Evolutionary conservation across 108 stramenopile genomes (phyloP), one percentile per base, ranked within the genome.

Genomic region (Skeletonema menzelii): DNA sequence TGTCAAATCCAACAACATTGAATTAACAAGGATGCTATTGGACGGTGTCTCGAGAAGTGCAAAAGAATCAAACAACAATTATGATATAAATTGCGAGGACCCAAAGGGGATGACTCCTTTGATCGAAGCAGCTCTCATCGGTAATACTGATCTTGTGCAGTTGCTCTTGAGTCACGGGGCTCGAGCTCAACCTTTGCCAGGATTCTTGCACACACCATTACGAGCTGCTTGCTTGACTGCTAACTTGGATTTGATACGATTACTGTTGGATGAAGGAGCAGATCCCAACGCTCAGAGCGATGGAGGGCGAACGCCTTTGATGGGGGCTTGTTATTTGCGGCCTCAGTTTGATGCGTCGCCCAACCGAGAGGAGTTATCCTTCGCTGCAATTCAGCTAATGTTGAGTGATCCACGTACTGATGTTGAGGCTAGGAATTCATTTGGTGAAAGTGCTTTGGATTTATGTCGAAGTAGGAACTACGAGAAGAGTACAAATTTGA

Each of bases 381-480:
- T 53, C 10, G 56, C 24, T 46, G 80, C 76, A 17, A 76, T 82
- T 17, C 14, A 56, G 31, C 24, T 44, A 37, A 60, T 82, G 76
- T 22, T 82, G 47, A 62, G 46, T 8, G 80, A 77, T 65, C 10
- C 17, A 7, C 38, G 80, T 10, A 77, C 80, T 10, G 65, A 67
- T 72, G 53, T 59, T 0, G 38, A 47, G 34, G 17, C 67, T 8
- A 46, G 20, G n/a, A 82, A 82, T 62, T 59, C 56, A 22, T 82
- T 73, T 77, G 80, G 76, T 27, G 80, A 82, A 49, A 82, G 71
- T 71, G 80, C 80, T 12, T 73, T 82, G 47, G 75, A 77, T 72
- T 67, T 82, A 38, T 82, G 80, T 37, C 63, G 32, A 35, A 35
- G 72, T 38, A 72, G 80, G 56, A 59, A 62, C 20, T 82, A 82